phyloP scores from a whole-genome alignment of 257 asterid genomes.

The Gentiana straminea region DNA sequence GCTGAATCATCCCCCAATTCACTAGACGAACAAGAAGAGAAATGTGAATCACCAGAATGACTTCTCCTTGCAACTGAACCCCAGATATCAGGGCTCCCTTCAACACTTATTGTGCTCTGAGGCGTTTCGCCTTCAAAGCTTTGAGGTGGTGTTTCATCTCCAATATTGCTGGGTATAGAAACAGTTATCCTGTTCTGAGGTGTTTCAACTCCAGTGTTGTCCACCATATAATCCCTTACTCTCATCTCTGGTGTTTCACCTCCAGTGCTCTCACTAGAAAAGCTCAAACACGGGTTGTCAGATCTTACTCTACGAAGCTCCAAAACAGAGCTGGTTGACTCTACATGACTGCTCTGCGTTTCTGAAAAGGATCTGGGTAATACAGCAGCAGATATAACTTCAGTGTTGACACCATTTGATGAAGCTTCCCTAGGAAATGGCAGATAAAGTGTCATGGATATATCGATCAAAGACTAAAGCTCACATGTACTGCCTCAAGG shows the following conservation, averaged over 20 bases:
- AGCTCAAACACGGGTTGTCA: constrained; percentile 12
- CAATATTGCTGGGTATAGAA: no score
- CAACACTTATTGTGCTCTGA: constrained; percentile 21
- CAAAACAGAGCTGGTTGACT: constrained; percentile 14
- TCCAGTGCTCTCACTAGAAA: no score
- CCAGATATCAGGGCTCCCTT: constrained; percentile 30
- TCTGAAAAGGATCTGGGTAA: constrained; percentile 37
- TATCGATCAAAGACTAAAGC: no score
- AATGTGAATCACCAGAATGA: constrained; percentile 43
- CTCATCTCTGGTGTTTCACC: no score
- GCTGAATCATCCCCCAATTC: constrained; percentile 32
- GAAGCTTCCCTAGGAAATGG: constrained; percentile 42
- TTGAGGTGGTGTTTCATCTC: constrained; percentile 9
- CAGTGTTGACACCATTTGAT: constrained; percentile 19
- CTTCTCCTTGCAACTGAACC: constrained; percentile 35
- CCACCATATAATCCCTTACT: no score
- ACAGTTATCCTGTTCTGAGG: no score
- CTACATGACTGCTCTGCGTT: constrained; percentile 24
- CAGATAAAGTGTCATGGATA: constrained; percentile 5
- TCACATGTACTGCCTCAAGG: not conserved
- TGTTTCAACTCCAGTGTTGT: no score
- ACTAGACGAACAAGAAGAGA: constrained; percentile 41
- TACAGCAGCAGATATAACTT: constrained; percentile 20
- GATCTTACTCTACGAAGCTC: constrained; percentile 36
- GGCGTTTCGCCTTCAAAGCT: constrained; percentile 22